Base-by-base conservation (phyloP, 2,329 filamentous ascomycete species). In the Microdochium nivale region DNA sequence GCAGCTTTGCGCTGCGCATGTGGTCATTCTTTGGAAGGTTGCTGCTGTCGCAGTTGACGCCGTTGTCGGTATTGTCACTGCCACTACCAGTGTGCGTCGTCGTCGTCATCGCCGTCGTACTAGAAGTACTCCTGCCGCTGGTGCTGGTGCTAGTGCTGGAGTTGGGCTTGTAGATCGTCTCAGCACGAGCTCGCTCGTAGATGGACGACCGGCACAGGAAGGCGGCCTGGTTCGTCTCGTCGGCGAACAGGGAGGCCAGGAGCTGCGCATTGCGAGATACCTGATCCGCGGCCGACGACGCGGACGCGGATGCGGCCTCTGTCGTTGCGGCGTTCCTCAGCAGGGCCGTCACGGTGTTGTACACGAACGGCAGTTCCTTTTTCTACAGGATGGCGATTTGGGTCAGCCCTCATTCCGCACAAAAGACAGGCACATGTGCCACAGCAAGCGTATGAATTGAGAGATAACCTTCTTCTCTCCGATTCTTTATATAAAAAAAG, bases 151-250 rank as follows among this genome's bases (percentile, higher is more conserved):
- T 21, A 13, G 14, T 44, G 10, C 3, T 21, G 21, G 7, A 23
- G 40, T 13, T 24, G 19, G n/a, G 19, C 40, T 23, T 21, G 40
- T 44, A 44, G 3, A 44, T 44, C 3, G 40, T 44, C 40, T 68
- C 63, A 23, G 68, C 72, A 21, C 76, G 77, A 2, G 79, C 77
- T n/a, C 78, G 74, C 11, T 76, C 70, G 62, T 80, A 88, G 2
- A 89, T 71, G 21, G 75, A 80, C 1, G 86, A 90, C 13, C 77
- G 75, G 55, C 78, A 79, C 30, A 90, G 69, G 60, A 89, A 83
- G 25, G 77, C 73, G 52, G 80, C 72, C 48, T 78, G 71, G 55
- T 82, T 85, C 23, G 70, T 64, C 8, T 71, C 66, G 2, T 71
- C 63, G n/a, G 64, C 56, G 58, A 80, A 76, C 52, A 78, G 62